Evolutionary conservation across 2,329 filamentous ascomycete genomes (phyloP).

Genomic region (Neofusicoccum kwambonambiense): DNA sequence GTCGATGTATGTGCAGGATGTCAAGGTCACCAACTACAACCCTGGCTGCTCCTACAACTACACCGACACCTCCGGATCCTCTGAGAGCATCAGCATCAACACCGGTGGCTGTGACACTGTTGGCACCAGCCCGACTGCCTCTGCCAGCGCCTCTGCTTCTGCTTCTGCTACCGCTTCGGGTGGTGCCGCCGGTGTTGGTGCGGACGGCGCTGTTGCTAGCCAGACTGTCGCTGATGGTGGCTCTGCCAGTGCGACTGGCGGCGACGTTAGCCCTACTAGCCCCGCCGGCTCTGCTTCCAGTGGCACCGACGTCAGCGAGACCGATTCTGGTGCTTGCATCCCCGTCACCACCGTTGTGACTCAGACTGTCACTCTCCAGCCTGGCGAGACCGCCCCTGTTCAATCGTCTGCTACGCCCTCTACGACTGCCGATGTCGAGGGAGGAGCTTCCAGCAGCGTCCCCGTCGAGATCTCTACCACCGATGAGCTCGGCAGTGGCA

Average conservation of each 20-base stretch:
- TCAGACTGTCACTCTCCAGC: conserved; percentile 1
- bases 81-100: conserved; percentile 45
- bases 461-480: background rate
- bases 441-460: background rate
- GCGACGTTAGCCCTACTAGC: background rate
- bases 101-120: background rate
- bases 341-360: background rate
- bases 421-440: background rate
- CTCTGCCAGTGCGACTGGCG: background rate
- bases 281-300: background rate
- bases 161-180: background rate
- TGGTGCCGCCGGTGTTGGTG: no score
- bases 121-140: background rate
- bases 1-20: conserved; percentile 52
- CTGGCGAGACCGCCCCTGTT: conserved; percentile 7
- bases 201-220: background rate
- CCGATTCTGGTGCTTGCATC: background rate
- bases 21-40: conserved; percentile 54
- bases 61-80: conserved; percentile 49
- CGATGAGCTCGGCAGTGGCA: conserved; percentile 1
- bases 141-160: background rate
- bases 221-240: background rate
- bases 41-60: conserved; percentile 52
- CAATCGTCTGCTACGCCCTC: background rate
- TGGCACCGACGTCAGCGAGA: conserved; percentile 1